phyloP scores from a whole-genome alignment of 1,139 yeast species.

The Taphrina pruni region DNA sequence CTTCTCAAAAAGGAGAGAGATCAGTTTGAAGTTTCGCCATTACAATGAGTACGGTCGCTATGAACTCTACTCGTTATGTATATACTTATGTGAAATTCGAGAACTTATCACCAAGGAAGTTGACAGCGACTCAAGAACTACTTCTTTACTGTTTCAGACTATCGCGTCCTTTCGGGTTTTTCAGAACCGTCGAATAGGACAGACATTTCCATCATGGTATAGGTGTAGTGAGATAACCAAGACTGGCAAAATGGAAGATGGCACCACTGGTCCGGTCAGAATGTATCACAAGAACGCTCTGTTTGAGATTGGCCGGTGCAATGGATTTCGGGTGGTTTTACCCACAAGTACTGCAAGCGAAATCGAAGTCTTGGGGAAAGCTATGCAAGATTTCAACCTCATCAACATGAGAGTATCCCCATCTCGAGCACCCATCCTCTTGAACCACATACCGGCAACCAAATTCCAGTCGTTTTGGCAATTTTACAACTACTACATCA shows the following conservation, averaged over 20 bases:
- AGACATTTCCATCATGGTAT: background rate
- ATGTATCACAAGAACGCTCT: constrained; percentile 9
- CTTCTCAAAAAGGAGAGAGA: background rate
- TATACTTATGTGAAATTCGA: background rate
- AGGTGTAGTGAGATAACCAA: constrained; percentile 4
- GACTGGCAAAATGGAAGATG: background rate
- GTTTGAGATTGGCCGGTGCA: constrained; percentile 20
- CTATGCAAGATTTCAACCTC: background rate
- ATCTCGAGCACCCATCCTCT: background rate
- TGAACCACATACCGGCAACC: background rate
- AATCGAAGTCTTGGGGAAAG: background rate
- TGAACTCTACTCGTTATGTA: constrained; percentile 3
- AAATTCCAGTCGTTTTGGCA: background rate
- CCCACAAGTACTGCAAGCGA: background rate
- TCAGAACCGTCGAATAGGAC: background rate
- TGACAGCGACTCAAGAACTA: background rate
- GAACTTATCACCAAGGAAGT: constrained; percentile 1
- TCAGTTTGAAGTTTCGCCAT: constrained; percentile 8
- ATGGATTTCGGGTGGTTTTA: constrained; percentile 1
- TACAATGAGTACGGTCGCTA: constrained; percentile 3
- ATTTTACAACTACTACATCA: background rate
- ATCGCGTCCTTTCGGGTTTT: background rate
- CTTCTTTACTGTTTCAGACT: background rate
- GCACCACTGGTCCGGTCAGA: background rate
- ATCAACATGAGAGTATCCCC: background rate